These are phyloP conservation scores for Acrocalymma vagum DNA, from an alignment of 2,329 filamentous ascomycete genomes.

Conservation along the genomic window DNA sequence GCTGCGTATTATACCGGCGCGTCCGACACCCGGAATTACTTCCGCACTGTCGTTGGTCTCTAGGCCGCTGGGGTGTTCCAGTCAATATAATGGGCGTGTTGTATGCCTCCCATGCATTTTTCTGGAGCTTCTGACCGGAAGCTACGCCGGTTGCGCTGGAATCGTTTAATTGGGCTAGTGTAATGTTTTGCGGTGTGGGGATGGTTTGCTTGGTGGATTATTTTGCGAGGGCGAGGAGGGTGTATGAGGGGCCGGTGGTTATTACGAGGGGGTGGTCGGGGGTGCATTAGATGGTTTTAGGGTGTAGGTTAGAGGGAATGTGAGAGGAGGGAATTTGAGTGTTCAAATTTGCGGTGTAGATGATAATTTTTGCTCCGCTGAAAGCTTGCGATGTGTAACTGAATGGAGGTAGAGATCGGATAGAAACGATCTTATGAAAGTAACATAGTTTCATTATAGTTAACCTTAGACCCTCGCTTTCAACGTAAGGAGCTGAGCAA, in stretches of 20 bases:
- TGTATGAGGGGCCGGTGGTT: conserved; percentile 45
- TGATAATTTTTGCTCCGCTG: no score
- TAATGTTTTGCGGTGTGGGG: conserved; percentile 43
- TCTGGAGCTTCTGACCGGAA: conserved; percentile 53
- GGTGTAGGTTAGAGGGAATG: no score
- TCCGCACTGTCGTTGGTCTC: conserved; percentile 47
- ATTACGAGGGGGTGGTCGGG: conserved; percentile 27
- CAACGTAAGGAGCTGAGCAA: no score
- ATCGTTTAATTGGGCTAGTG: conserved; percentile 46
- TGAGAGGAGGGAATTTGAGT: no score
- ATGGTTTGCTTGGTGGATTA: conserved; percentile 40
- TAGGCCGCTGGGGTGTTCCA: conserved; percentile 48
- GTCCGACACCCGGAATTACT: conserved; percentile 47
- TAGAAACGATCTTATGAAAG: no score
- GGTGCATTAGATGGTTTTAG: no score
- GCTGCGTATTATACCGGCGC: conserved; percentile 50
- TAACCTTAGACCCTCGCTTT: no score
- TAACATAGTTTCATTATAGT: no score
- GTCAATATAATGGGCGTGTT: conserved; percentile 48
- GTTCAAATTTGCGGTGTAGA: no score
- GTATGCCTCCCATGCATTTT: conserved; percentile 48
- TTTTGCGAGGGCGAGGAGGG: conserved; percentile 34
- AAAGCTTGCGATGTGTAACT: no score
- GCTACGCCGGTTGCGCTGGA: conserved; percentile 30
- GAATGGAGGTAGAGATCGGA: no score